Base-by-base conservation (phyloP, 2,329 filamentous ascomycete genomes). In the Mycosphaerelloides madeirae region DNA sequence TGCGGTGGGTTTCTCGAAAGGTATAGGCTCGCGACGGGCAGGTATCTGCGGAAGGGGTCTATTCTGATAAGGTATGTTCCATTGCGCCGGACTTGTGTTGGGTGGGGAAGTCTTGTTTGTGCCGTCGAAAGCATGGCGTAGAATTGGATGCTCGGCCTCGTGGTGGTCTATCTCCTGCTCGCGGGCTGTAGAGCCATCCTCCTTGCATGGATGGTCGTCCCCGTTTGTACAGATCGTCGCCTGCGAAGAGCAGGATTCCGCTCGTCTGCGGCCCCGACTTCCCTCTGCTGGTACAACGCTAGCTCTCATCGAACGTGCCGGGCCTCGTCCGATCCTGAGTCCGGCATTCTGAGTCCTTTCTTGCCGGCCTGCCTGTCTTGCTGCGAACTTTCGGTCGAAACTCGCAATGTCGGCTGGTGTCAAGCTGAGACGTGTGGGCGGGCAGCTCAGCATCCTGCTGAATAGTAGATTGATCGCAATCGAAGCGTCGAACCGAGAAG, bases 401-500 rank as follows among this genome's bases (percentile, higher is more conserved):
- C 57, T 59, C 16, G 43, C 40, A 20, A 62, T 45, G 43, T 65
- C 63, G 19, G 54, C 48, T 18, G 50, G 38, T 11, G 53, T 59
- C 38, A 64, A 56, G 6, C 48, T 44, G 46, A 65, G 52, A 25
- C 51, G 54, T 11, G 61, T 57, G 13, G 60, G 48, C 6, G 50
- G 52, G 35, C 49, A 55, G n/a, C 53, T 58, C 13, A 65, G 55
- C 61, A 65, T 64, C 22, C 22, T 25, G 22, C 22, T 25, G 6
- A 9, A 9, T 25, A 9, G 22, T 9, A 25, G 22, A 25, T 25
- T 25, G 9, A 25, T n/a, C n/a, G n/a, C n/a, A 25, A 9, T 9
- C 9, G 22, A 9, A 25, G 22, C 9, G 22, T 25, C 5, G 22
- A 25, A 5, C 22, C 22, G 9, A 25, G 22, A 25, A 6, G 22